A percentile compares a stretch with the other conserved stretches of the same genome.
Conservation (phyloP, 2,329 filamentous ascomycete species). For the Cercospora zeina region DNA sequence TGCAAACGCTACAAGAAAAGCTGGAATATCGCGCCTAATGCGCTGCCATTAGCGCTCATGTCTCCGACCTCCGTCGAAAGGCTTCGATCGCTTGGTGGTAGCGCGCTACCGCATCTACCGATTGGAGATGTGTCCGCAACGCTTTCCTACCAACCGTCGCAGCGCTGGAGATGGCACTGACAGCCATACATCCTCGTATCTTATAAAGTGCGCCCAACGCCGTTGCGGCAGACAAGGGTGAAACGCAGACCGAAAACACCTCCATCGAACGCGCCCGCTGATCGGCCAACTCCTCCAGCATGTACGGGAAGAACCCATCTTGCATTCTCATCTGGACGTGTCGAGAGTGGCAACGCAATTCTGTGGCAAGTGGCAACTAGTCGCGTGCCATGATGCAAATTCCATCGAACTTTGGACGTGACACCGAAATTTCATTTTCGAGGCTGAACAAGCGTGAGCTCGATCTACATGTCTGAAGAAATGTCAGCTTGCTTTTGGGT, state of each 20-base stretch:
- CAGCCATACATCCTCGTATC: not conserved
- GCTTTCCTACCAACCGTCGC: not conserved
- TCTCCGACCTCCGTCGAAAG: too few species aligned
- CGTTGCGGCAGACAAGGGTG: not conserved
- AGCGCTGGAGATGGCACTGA: not conserved
- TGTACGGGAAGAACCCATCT: not conserved
- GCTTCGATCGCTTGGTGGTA: too few species aligned
- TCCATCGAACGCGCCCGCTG: not conserved
- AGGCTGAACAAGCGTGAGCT: not conserved
- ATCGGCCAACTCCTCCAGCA: not conserved
- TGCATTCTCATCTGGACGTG: not conserved
- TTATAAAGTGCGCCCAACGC: not conserved
- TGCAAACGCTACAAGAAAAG: too few species aligned
- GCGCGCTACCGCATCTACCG: not conserved
- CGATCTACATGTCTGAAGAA: not conserved
- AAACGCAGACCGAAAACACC: not conserved
- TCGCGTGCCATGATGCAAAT: not conserved
- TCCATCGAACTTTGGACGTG: not conserved
- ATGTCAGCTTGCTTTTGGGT: conserved; percentile 5
- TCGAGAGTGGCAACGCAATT: not conserved
- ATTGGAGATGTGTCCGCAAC: not conserved
- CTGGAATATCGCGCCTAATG: too few species aligned
- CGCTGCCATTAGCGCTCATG: too few species aligned
- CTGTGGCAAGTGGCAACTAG: not conserved
- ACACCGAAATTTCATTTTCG: not conserved